Conservation (phyloP, 768 basidiomycete species). For the Tylopilus sp. region DNA sequence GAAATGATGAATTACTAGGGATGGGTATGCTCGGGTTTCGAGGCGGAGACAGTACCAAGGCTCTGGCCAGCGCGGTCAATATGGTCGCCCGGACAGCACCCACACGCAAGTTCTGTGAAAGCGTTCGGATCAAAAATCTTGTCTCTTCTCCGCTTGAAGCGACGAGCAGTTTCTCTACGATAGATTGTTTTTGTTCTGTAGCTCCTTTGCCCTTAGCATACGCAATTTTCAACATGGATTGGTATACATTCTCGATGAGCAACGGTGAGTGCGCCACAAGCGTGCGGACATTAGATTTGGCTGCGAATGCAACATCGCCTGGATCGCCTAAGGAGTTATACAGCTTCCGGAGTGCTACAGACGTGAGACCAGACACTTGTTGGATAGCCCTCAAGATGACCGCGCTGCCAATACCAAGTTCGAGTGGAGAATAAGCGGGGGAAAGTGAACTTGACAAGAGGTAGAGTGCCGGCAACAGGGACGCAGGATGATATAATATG, state of each 20-base stretch:
- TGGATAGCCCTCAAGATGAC: constrained; percentile 69
- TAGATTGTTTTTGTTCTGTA: constrained; percentile 67
- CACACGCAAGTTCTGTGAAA: constrained; percentile 76
- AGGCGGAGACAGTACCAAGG: constrained; percentile 61
- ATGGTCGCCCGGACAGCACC: constrained; percentile 86
- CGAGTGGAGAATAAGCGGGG: constrained; percentile 68
- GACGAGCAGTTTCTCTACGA: constrained; percentile 80
- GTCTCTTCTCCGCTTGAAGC: constrained; percentile 84
- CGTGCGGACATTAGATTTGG: constrained; percentile 73
- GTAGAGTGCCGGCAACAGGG: constrained; percentile 75
- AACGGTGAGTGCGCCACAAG: constrained; percentile 70
- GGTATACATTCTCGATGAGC: constrained; percentile 61
- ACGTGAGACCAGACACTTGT: constrained; percentile 63
- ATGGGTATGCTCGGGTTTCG: constrained; percentile 19
- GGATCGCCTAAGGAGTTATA: constrained; percentile 78
- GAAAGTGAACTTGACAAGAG: constrained; percentile 78
- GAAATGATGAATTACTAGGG: constrained; percentile 25
- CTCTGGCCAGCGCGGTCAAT: constrained; percentile 74
- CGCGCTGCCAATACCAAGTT: constrained; percentile 67
- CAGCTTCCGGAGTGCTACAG: constrained; percentile 54
- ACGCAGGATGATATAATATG: constrained; percentile 57
- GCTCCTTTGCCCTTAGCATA: constrained; percentile 71
- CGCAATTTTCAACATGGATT: constrained; percentile 64
- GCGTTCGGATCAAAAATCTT: constrained; percentile 74
- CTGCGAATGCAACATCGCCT: constrained; percentile 85